phyloP scores from a whole-genome alignment of 2,329 filamentous ascomycete genomes.

The Trichophyton benhamiae region DNA sequence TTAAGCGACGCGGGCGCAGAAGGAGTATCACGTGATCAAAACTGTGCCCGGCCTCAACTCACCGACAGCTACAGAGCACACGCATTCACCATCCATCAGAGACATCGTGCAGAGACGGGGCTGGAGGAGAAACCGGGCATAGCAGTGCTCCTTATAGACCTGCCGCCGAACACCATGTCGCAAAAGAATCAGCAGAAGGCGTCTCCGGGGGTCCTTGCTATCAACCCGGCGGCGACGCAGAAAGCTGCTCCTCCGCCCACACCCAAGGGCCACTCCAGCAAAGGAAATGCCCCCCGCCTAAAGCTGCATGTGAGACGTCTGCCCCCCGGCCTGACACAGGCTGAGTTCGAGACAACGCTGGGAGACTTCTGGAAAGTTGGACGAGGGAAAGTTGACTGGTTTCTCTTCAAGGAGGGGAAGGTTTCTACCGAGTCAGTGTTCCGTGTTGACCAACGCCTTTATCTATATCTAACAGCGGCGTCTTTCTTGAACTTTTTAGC shows the following conservation, averaged over 20 bases:
- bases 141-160: too few relatives aligned
- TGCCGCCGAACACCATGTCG: not conserved
- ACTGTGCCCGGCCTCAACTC: too few relatives aligned
- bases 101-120: too few relatives aligned
- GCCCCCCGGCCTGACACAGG: slow-evolving; percentile 69
- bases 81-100: too few relatives aligned
- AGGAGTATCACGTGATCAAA: too few relatives aligned
- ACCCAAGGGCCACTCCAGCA: slow-evolving; percentile 28
- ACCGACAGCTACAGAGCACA: too few relatives aligned
- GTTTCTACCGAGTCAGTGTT: slow-evolving; percentile 64
- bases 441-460: not conserved
- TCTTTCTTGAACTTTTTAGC: slow-evolving; percentile 31
- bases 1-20: too few relatives aligned
- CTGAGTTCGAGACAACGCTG: slow-evolving; percentile 60
- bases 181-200: not conserved
- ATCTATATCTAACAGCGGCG: slow-evolving; percentile 4
- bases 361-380: slow-evolving; percentile 71
- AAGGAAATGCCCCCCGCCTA: slow-evolving; percentile 49
- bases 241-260: slow-evolving; percentile 2
- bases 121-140: too few relatives aligned
- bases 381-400: slow-evolving; percentile 76
- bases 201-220: slow-evolving; percentile 32
- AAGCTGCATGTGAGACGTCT: slow-evolving; percentile 78
- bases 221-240: slow-evolving; percentile 37
- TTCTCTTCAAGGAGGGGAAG: slow-evolving; percentile 60